A percentile compares a stretch with the other conserved stretches of the same genome.
These are phyloP conservation scores for Tolypocladium tundrense DNA, from an alignment of 2,329 filamentous ascomycete species.

Conservation along the genomic window DNA sequence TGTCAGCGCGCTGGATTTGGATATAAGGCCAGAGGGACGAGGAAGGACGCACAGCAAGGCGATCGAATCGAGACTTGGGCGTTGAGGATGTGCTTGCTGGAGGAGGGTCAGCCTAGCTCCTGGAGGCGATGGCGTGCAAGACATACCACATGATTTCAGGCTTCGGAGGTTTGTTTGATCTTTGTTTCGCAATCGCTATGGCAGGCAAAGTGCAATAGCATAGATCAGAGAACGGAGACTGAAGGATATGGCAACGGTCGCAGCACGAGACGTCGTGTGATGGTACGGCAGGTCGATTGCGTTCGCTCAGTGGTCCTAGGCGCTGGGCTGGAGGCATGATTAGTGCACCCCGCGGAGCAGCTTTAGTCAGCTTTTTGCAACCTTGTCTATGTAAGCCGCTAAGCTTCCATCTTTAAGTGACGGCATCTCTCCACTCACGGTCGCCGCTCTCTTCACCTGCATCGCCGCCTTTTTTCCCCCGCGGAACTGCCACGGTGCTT, in stretches of 20 bases:
- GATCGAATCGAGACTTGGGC: conserved; percentile 94
- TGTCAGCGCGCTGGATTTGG: not conserved
- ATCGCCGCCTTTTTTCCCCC: not conserved
- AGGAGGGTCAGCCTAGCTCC: not conserved
- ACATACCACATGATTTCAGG: conserved; percentile 26
- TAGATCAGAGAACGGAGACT: not conserved
- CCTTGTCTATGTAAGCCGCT: not conserved
- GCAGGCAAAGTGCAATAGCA: not conserved
- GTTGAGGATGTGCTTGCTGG: conserved; percentile 95
- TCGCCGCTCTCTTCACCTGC: not conserved
- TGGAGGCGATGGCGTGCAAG: not conserved
- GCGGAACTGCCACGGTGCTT: conserved; percentile 8
- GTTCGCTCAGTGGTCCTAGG: not conserved
- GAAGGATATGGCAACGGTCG: not conserved
- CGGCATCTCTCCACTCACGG: not conserved
- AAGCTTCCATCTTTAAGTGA: not conserved
- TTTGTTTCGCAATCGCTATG: not conserved
- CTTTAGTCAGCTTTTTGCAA: not conserved
- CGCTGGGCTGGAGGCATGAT: not conserved
- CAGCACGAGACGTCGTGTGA: not conserved
- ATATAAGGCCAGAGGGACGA: not conserved
- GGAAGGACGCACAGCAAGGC: conserved; percentile 66
- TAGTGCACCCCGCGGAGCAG: not conserved
- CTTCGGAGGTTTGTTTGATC: too few relatives aligned
- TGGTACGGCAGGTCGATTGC: not conserved